Conservation (phyloP, 495 filamentous ascomycete genomes). For the Hyphodiscus hymeniophilus region DNA sequence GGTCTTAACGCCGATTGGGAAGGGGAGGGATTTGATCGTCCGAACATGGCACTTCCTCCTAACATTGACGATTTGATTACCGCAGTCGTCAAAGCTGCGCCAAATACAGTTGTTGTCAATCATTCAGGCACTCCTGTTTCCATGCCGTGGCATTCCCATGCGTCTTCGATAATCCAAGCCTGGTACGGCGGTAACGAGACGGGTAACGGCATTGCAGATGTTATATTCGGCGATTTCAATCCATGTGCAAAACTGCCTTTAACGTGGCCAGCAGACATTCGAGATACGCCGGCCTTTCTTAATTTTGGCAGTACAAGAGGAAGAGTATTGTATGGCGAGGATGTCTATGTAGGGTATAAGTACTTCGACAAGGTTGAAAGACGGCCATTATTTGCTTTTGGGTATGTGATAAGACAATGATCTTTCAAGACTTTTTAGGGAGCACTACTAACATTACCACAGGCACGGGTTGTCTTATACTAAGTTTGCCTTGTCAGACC, state of each 20-base stretch:
- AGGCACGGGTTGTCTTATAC: constrained; percentile 68
- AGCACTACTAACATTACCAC: background rate
- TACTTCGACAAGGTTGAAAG: constrained; percentile 61
- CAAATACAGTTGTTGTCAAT: constrained; percentile 57
- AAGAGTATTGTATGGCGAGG: constrained; percentile 71
- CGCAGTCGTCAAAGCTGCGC: constrained; percentile 49
- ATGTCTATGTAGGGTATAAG: constrained; percentile 69
- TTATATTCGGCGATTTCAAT: constrained; percentile 57
- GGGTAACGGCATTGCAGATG: constrained; percentile 58
- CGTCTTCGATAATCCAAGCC: constrained; percentile 46
- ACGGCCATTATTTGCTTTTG: constrained; percentile 62
- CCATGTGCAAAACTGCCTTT: constrained; percentile 59
- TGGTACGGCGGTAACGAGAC: constrained; percentile 61
- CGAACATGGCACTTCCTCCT: constrained; percentile 58
- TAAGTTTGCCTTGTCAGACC: constrained; percentile 49
- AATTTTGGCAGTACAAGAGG: constrained; percentile 65
- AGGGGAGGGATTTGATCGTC: constrained; percentile 62
- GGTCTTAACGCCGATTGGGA: constrained; percentile 69
- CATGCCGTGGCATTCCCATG: constrained; percentile 58
- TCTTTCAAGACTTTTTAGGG: background rate
- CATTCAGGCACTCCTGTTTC: constrained; percentile 67
- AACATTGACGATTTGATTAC: constrained; percentile 54
- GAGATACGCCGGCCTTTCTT: constrained; percentile 65
- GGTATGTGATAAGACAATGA: constrained; percentile 2
- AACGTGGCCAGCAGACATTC: constrained; percentile 55